phyloP scores from a whole-genome alignment of 176 grass and related monocot genomes.

The Cenchrus fungigraminus region DNA sequence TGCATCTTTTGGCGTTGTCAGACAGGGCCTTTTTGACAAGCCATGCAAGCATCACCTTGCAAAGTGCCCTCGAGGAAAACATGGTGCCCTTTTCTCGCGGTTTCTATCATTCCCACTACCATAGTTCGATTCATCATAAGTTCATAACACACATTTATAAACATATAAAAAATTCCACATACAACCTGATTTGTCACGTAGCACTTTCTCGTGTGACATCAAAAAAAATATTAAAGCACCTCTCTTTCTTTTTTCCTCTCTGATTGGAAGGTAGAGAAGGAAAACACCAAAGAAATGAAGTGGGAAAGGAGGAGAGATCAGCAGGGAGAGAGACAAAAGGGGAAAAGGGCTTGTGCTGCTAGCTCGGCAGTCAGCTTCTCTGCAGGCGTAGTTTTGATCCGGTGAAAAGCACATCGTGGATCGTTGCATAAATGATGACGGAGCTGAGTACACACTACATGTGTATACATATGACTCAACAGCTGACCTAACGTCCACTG shows the following conservation, averaged over 20 bases:
- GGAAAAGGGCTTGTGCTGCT: not conserved
- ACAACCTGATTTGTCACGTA: not conserved
- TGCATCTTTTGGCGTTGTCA: constrained; percentile 30
- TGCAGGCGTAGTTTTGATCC: constrained; percentile 10
- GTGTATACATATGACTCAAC: constrained; percentile 2
- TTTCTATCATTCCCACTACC: not conserved
- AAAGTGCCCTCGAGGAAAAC: constrained; percentile 47
- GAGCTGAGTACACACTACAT: not conserved
- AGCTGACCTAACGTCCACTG: constrained; percentile 39
- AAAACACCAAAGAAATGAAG: not conserved
- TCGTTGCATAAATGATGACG: constrained; percentile 29
- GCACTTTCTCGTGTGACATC: constrained; percentile 16
- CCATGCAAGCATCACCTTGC: constrained; percentile 30
- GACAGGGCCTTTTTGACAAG: constrained; percentile 2
- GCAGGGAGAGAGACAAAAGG: not conserved
- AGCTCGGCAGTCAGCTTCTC: constrained; percentile 39
- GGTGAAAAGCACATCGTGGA: constrained; percentile 24
- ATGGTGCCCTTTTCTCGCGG: not conserved
- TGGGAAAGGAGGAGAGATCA: constrained; percentile 1
- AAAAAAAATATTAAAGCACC: not conserved
- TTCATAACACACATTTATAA: not conserved
- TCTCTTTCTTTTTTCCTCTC: not conserved
- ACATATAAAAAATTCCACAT: not conserved
- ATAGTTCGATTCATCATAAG: not conserved
- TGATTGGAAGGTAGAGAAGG: constrained; percentile 14